Evolutionary conservation across 176 grass and related monocot genomes (phyloP), one percentile per base, ranked within the genome.

Genomic region (Thinopyrum elongatum): DNA sequence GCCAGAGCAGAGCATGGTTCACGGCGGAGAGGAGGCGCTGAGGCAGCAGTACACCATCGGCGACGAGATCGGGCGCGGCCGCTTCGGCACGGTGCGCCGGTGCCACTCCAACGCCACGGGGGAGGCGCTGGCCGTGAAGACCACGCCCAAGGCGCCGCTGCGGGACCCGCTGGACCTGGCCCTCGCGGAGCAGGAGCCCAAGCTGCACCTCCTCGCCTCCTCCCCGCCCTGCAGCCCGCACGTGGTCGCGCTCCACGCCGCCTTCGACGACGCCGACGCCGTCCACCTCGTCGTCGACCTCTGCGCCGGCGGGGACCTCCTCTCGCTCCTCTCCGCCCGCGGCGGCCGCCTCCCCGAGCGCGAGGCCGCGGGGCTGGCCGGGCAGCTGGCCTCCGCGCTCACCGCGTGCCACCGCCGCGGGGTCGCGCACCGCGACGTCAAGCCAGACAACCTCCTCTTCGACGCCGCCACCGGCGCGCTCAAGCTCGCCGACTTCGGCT

Each of bases 401-500:
- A 75, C 89, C 0, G 60, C 85, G 0, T 92, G 91, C 92, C 94
- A 96, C 91, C 89, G 79, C 71, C 87, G 89, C 34, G 91, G 94
- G 64, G 82, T 96, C 76, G 91, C 94, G 6, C 94, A 96, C 87
- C 94, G 94, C 27, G 94, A 96, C 88, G 89, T 96, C 61, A 96
- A 96, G 85, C 94, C 91, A 3, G 94, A 96, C 63, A 96, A 96
- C 70, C 44, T 92, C 17, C 53, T 96, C 73, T 96, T 96, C 79
- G 89, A 88, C 85, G 76, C 17, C 85, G 76, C 16, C 31, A 7
- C 21, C 28, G 89, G 89, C 25, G 79, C 63, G 82, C 83, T 93
- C 51, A 91, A 83, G 86, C 92, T 96, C 33, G 85, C 82, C 1
- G 94, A 96, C 83, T 96, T 96, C 25, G 94, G 94, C 0, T 96